Evolutionary conservation across 2,329 filamentous ascomycete species (phyloP), one percentile per base, ranked within the genome.

Genomic region (Xylaria sp.): DNA sequence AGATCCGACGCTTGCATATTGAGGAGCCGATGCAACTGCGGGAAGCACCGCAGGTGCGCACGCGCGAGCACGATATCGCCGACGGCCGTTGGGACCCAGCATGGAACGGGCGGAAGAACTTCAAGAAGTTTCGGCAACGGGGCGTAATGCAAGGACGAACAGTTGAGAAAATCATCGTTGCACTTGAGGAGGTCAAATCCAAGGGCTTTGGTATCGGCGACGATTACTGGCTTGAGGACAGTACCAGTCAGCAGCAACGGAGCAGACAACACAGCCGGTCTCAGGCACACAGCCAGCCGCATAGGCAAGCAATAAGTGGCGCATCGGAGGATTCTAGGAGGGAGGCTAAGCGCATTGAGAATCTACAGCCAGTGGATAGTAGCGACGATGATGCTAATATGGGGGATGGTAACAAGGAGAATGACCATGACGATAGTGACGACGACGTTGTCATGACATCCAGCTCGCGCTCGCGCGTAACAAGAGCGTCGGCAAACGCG

Each of bases 81-180:
- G 79, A 81, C 45, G 82, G 83, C 4, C 84, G 92, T 42, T 97
- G 94, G 94, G 87, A 97, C 68, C 88, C 92, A 0, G 84, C 83
- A 40, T 99, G 95, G 95, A 96, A 97, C 73, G 95, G 94, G 0
- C 85, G 94, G 45, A 94, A 92, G 77, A 98, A 99, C 73, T 99
- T 97, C 80, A 99, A 99, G 76, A 91, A 87, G 70, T 99, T 99
- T 73, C 83, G 84, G 21, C 83, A 82, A 57, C 82, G 86, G 56
- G 88, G 86, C 23, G 84, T 84, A 19, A 67, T 5, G 65, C 71
- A 1, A 79, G 83, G 66, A 28, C 72, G 5, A 15, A 74, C 78
- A 2, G 74, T 77, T 1, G 75, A 79, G 28, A 79, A 78, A 57
- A 79, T 91, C 35, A 90, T 96, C 40, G 86, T 97, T 3, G 78